These are phyloP conservation scores for Phytopythium helicoides DNA, from an alignment of 352 stramenopile genomes.

Conservation along the genomic window DNA sequence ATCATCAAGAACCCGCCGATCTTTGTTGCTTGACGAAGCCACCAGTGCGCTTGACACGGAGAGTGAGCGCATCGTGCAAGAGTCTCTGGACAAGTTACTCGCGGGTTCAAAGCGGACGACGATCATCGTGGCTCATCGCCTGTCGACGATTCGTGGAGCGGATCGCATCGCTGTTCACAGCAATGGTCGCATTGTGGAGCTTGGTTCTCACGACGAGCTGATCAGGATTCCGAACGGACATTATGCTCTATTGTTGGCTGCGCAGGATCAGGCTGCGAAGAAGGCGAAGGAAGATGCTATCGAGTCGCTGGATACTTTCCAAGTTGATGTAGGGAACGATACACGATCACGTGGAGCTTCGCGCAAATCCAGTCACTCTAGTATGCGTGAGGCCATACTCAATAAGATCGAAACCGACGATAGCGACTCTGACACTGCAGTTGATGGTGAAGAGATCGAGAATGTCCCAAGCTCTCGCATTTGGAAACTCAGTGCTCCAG, in stretches of 20 bases:
- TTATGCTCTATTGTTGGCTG: constrained; percentile 43
- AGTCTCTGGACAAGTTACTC: constrained; percentile 39
- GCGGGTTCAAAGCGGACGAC: constrained; percentile 34
- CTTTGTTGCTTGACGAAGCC: constrained; percentile 65
- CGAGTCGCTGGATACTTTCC: neutral
- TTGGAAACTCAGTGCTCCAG: constrained; percentile 26
- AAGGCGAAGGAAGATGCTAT: neutral
- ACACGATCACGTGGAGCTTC: no score
- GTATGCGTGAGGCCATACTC: no score
- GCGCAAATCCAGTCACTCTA: no score
- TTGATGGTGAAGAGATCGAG: constrained; percentile 12
- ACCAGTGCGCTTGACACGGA: constrained; percentile 38
- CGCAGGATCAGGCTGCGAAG: constrained; percentile 15
- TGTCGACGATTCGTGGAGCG: constrained; percentile 88
- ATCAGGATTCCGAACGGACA: constrained; percentile 44
- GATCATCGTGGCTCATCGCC: constrained; percentile 88
- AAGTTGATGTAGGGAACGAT: constrained; percentile 5
- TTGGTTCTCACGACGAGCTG: constrained; percentile 92
- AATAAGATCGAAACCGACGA: neutral
- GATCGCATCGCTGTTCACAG: constrained; percentile 21
- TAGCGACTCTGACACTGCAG: constrained; percentile 11
- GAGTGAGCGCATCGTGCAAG: constrained; percentile 64
- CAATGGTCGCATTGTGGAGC: constrained; percentile 67
- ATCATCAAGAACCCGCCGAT: constrained; percentile 77
- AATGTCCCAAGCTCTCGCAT: constrained; percentile 32